Base-by-base conservation (phyloP, 2,329 filamentous ascomycete species). In the Aspergillus neotritici region DNA sequence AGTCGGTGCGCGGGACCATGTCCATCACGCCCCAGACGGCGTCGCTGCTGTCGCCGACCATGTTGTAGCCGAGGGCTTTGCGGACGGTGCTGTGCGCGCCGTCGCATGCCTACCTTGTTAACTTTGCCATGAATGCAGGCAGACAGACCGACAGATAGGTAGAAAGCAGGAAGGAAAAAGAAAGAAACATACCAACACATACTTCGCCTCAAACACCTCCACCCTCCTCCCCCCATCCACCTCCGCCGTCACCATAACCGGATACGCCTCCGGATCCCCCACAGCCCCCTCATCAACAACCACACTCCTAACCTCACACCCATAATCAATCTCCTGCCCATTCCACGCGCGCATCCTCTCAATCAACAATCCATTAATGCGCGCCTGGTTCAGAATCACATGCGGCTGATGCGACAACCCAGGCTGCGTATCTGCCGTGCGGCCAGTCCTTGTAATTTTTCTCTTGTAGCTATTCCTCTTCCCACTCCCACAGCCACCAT, bases 31-130 rank as follows among this genome's bases (percentile, higher is more conserved):
- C 80, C 75, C 71, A 80, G 43, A 81, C 69, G 0, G 74, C 70
- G 53, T 81, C 76, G 30, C 65, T 74, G 41, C 69, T 75, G 54
- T 81, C 78, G 28, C 78, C 80, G 0, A 81, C 46, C 80, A 84
- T 83, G 17, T 69, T 70, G 52, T 67, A 71, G 2, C 63, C 65
- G 2, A 69, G 52, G 2, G 60, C 54, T 50, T 60, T 66, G 21
- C 66, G 64, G n/a, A 70, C 64, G 28, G 58, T 55, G 35, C 64
- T 68, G 43, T 69, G 66, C n/a, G 66, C 66, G 9, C 74, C 74
- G 49, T 77, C 74, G 48, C 72, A 74, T 12, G 67, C 74, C 70
- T 66, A 10, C 21, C 21, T 25, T 25, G 3, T 25, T 25, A 25
- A 25, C 21, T 25, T 25, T 17, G 9, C 21, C 6, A 25, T 5